Evolutionary conservation across 1,139 yeast species (phyloP).

Genomic region (Suhomyces wounanorum): DNA sequence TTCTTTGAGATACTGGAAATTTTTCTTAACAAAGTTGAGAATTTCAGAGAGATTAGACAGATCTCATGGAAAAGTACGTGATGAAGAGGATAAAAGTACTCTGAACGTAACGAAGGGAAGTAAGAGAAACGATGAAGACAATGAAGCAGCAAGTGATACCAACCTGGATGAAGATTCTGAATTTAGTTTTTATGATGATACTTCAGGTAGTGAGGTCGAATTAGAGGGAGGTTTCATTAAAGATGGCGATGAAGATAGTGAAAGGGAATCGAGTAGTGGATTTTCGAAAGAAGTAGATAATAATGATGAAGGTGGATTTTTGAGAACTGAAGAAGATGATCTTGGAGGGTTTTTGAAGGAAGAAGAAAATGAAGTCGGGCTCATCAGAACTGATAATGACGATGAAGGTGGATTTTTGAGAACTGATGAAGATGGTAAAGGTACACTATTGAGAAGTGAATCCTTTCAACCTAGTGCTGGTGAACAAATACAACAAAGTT

Average conservation of each 20-base stretch:
- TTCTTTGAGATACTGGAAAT: conserved; percentile 73
- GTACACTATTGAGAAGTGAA: no score
- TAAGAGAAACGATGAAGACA: neutral
- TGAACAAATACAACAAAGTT: no score
- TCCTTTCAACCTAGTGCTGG: no score
- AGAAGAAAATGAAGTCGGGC: no score
- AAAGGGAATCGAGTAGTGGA: conserved; percentile 6
- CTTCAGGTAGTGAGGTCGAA: conserved; percentile 13
- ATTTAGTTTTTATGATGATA: conserved; percentile 15
- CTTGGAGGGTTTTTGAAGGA: neutral
- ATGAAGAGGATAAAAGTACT: conserved; percentile 11
- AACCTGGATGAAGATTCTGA: conserved; percentile 3
- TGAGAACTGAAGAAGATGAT: conserved; percentile 7
- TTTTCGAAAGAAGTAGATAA: neutral
- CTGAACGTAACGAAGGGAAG: neutral
- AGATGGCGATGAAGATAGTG: conserved; percentile 5
- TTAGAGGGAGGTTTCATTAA: conserved; percentile 15
- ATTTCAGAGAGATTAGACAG: conserved; percentile 67
- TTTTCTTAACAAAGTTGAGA: conserved; percentile 67
- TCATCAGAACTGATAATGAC: conserved; percentile 8
- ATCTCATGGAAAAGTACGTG: conserved; percentile 60
- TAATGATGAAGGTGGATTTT: conserved; percentile 17
- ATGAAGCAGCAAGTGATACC: neutral
- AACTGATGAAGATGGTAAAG: conserved; percentile 9
- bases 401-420: conserved; percentile 16